These are phyloP conservation scores for Pyrenula massariospora DNA, from an alignment of 495 filamentous ascomycete genomes.

Conservation along the genomic window DNA sequence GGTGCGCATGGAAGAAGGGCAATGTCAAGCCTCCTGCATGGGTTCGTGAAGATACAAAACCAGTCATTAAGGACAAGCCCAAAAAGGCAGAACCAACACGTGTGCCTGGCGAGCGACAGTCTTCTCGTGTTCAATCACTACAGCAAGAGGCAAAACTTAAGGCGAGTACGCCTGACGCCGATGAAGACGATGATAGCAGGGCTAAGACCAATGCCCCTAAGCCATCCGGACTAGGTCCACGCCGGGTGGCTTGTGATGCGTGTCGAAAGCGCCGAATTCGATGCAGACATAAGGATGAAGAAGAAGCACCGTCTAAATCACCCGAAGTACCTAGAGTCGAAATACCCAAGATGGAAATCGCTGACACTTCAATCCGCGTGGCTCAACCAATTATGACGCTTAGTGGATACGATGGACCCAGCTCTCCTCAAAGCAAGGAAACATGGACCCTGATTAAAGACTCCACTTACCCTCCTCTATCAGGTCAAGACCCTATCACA, in stretches of 20 bases:
- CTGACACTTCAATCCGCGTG: not conserved
- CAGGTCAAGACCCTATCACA: not conserved
- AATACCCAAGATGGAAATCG: not conserved
- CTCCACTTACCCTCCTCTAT: not conserved
- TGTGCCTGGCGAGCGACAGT: not conserved
- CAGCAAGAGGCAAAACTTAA: not conserved
- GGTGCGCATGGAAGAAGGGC: conserved; percentile 65
- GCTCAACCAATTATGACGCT: not conserved
- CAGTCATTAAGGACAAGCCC: not conserved
- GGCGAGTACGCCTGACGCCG: not conserved
- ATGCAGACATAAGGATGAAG: conserved; percentile 41
- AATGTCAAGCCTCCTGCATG: conserved; percentile 57
- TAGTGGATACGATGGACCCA: not conserved
- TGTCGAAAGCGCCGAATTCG: conserved; percentile 41
- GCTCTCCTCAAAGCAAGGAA: not conserved
- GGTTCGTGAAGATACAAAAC: conserved; percentile 34
- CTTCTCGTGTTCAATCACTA: not conserved
- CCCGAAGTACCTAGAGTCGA: not conserved
- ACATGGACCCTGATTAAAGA: not conserved
- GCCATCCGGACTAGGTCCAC: conserved; percentile 33
- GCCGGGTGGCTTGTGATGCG: conserved; percentile 41
- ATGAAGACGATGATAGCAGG: conserved; percentile 18
- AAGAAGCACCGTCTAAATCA: not conserved
- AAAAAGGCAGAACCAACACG: not conserved
- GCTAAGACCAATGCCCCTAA: conserved; percentile 23